These are phyloP conservation scores for Diaporthe sp. DNA, from an alignment of 2,329 filamentous ascomycete species.

Conservation along the genomic window DNA sequence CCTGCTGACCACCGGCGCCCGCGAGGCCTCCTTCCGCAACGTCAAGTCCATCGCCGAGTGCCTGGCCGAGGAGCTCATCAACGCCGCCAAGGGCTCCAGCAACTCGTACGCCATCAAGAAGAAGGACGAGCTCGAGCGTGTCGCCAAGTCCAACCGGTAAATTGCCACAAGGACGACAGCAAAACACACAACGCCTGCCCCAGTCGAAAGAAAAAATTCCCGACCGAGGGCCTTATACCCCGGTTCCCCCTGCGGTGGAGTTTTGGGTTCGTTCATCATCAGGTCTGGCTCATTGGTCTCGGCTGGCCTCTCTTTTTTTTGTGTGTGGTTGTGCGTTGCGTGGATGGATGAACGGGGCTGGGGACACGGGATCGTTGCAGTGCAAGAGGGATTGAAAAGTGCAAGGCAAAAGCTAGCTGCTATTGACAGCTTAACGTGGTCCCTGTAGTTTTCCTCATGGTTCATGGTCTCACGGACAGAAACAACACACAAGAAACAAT, in stretches of 20 bases:
- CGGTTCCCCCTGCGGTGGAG: slow-evolving; percentile 36
- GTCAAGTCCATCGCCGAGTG: slow-evolving; percentile 99
- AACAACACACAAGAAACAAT: slow-evolving; percentile 35
- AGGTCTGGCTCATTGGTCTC: slow-evolving; percentile 31
- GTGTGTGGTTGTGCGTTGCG: slow-evolving; percentile 18
- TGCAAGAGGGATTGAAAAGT: slow-evolving; percentile 30
- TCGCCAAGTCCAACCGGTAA: slow-evolving; percentile 99
- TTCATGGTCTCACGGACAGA: slow-evolving; percentile 36
- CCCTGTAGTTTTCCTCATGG: slow-evolving; percentile 39
- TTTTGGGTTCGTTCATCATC: slow-evolving; percentile 49
- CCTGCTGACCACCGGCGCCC: slow-evolving; percentile 98
- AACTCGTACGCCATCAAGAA: slow-evolving; percentile 99
- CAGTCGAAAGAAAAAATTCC: slow-evolving; percentile 28
- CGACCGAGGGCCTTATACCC: slow-evolving; percentile 37
- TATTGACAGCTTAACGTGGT: slow-evolving; percentile 30
- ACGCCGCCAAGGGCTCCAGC: slow-evolving; percentile 99
- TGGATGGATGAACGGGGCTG: slow-evolving; percentile 17
- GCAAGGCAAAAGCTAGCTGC: slow-evolving; percentile 38
- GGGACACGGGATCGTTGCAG: slow-evolving; percentile 36
- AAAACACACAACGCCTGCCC: slow-evolving; percentile 6
- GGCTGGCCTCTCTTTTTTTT: slow-evolving; percentile 33
- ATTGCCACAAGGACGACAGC: slow-evolving; percentile 50
- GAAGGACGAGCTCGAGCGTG: slow-evolving; percentile 99
- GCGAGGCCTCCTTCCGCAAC: slow-evolving; percentile 99
- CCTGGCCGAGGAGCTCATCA: slow-evolving; percentile 99